These are phyloP conservation scores for Pseudozyma sp. DNA, from an alignment of 1,284 basidiomycete species.

Conservation along the genomic window DNA sequence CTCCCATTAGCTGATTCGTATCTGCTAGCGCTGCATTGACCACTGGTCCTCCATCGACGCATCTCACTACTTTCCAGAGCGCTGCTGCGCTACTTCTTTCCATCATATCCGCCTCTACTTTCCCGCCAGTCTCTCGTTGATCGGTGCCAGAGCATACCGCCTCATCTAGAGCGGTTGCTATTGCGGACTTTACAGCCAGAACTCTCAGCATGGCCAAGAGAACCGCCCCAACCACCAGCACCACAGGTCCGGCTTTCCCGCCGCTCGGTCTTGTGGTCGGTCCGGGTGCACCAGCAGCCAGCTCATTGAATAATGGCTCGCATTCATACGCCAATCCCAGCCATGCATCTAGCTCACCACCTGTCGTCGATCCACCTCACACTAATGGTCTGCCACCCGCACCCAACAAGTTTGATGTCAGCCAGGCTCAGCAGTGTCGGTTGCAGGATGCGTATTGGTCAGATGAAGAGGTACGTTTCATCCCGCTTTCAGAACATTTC, in stretches of 20 bases:
- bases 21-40: too few relatives aligned
- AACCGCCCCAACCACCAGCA: conserved; percentile 43
- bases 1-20: too few relatives aligned
- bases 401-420: conserved; percentile 61
- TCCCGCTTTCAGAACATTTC: neutral
- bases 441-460: conserved; percentile 99
- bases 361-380: conserved; percentile 16
- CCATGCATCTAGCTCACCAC: conserved; percentile 19
- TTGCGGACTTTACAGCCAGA: conserved; percentile 2
- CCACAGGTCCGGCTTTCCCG: conserved; percentile 51
- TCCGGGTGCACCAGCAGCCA: conserved; percentile 39
- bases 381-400: conserved; percentile 58
- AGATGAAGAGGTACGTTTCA: conserved; percentile 79
- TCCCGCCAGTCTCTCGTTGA: conserved; percentile 13
- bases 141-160: conserved; percentile 33
- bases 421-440: conserved; percentile 71
- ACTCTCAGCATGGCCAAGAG: conserved; percentile 41
- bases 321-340: conserved; percentile 33
- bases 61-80: conserved; percentile 8
- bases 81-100: conserved; percentile 11
- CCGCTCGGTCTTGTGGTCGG: conserved; percentile 56
- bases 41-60: neutral
- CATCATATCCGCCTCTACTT: conserved; percentile 27
- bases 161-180: conserved; percentile 29
- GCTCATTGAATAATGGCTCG: conserved; percentile 26